A percentile compares a stretch with the other conserved stretches of the same genome.
These are phyloP conservation scores for Colletotrichum eleusines DNA, from an alignment of 2,329 filamentous ascomycete species.

Conservation along the genomic window DNA sequence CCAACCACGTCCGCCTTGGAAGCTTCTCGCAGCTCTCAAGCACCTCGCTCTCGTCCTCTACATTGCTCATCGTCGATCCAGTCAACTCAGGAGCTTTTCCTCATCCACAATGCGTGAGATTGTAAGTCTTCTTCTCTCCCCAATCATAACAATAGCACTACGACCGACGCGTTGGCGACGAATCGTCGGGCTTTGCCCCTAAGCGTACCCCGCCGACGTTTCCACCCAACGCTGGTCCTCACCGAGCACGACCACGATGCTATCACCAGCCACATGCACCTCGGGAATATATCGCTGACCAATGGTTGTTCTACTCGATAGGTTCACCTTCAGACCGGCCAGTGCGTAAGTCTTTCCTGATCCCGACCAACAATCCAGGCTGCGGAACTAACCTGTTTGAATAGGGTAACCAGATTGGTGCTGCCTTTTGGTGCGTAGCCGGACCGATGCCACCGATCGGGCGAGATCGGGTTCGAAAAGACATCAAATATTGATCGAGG, in stretches of 20 bases:
- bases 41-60: conserved; percentile 43
- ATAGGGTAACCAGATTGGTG: conserved; percentile 99
- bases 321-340: conserved; percentile 99
- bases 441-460: conserved; percentile 14
- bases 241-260: conserved; percentile 2
- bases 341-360: conserved; percentile 79
- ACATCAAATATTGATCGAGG: conserved; percentile 53
- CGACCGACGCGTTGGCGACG: conserved; percentile 55
- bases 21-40: conserved; percentile 49
- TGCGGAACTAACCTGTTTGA: conserved; percentile 53
- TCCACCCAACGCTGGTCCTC: conserved; percentile 8
- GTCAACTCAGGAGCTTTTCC: conserved; percentile 43
- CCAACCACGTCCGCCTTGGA: conserved; percentile 42
- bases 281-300: conserved; percentile 63
- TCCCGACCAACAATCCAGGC: conserved; percentile 7
- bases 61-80: conserved; percentile 46
- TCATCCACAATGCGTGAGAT: conserved; percentile 75
- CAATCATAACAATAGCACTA: conserved; percentile 40
- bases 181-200: conserved; percentile 50
- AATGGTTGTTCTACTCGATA: conserved; percentile 64
- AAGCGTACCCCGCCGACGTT: conserved; percentile 46
- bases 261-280: neutral
- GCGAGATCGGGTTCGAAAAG: conserved; percentile 22
- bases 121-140: conserved; percentile 61
- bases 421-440: conserved; percentile 90